Evolutionary conservation across 371 early-diverging fungal species (phyloP).

Genomic region (Syncephalastrum racemosum): DNA sequence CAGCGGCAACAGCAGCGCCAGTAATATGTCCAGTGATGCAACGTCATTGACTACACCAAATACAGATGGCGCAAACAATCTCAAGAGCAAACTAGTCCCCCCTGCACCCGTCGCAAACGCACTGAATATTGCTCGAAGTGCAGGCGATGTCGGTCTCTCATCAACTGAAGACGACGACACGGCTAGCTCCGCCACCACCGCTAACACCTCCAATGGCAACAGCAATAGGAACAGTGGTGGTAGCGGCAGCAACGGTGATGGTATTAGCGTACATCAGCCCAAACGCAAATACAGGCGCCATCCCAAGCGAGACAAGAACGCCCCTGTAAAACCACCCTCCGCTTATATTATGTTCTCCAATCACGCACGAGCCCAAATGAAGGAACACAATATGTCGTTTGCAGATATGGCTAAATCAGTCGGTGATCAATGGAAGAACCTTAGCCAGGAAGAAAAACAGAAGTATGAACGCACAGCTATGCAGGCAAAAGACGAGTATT

Average conservation of each 20-base stretch:
- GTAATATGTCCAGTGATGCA: background rate
- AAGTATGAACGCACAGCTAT: conserved; percentile 36
- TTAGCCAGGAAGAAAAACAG: conserved; percentile 30
- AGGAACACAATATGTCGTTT: conserved; percentile 38
- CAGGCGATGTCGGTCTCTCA: too few species aligned
- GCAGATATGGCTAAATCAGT: conserved; percentile 47
- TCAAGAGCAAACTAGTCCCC: too few species aligned
- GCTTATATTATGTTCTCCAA: conserved; percentile 57
- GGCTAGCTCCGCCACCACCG: background rate
- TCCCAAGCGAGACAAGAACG: conserved; percentile 49
- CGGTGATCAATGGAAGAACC: conserved; percentile 47
- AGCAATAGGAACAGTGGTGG: background rate
- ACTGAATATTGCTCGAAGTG: too few species aligned
- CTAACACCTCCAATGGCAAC: background rate
- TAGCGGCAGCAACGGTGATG: conserved; percentile 12
- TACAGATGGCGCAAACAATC: too few species aligned
- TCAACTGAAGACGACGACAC: too few species aligned
- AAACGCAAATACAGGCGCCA: conserved; percentile 52
- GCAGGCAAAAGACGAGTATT: conserved; percentile 40
- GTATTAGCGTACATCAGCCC: conserved; percentile 3
- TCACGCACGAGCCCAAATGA: conserved; percentile 34
- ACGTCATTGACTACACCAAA: background rate
- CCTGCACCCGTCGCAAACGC: too few species aligned
- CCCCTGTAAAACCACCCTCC: conserved; percentile 50
- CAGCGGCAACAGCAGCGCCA: conserved; percentile 13